Evolutionary conservation across 495 filamentous ascomycete species (phyloP).

Genomic region (Xylaria longipes): DNA sequence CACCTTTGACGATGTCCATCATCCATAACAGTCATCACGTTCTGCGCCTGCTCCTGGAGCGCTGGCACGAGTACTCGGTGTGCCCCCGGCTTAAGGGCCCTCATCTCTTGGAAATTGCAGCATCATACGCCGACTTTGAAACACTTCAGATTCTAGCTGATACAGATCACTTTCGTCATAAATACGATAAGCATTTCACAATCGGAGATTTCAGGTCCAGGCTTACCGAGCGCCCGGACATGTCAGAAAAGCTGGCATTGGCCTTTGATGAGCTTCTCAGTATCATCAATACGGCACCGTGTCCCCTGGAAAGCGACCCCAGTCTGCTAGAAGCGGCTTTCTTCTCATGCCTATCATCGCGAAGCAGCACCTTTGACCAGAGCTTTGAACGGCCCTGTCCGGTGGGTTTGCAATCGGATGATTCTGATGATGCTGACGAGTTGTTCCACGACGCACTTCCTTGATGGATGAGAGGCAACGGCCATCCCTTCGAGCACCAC

Average conservation of each 20-base stretch:
- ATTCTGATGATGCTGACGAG: background rate
- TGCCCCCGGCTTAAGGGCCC: constrained; percentile 42
- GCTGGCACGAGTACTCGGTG: constrained; percentile 41
- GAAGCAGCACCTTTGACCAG: constrained; percentile 7
- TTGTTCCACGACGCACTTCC: background rate
- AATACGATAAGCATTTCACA: constrained; percentile 30
- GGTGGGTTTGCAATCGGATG: background rate
- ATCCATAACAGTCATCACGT: constrained; percentile 40
- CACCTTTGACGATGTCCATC: constrained; percentile 33
- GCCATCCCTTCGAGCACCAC: background rate
- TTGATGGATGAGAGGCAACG: background rate
- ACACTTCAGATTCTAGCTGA: constrained; percentile 30
- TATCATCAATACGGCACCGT: constrained; percentile 24
- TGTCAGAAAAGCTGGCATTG: constrained; percentile 13
- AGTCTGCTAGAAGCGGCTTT: background rate
- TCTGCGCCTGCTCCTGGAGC: constrained; percentile 32
- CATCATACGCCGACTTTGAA: constrained; percentile 39
- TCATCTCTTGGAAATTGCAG: constrained; percentile 37
- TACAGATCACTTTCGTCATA: constrained; percentile 36
- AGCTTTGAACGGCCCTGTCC: constrained; percentile 4
- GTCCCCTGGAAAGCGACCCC: background rate
- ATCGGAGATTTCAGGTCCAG: constrained; percentile 19
- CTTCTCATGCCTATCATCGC: constrained; percentile 16
- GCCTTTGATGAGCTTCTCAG: constrained; percentile 26
- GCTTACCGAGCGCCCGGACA: constrained; percentile 16